Evolutionary conservation across 2,329 filamentous ascomycete genomes (phyloP), one percentile per base, ranked within the genome.

Genomic region (Cytospora leucostoma): DNA sequence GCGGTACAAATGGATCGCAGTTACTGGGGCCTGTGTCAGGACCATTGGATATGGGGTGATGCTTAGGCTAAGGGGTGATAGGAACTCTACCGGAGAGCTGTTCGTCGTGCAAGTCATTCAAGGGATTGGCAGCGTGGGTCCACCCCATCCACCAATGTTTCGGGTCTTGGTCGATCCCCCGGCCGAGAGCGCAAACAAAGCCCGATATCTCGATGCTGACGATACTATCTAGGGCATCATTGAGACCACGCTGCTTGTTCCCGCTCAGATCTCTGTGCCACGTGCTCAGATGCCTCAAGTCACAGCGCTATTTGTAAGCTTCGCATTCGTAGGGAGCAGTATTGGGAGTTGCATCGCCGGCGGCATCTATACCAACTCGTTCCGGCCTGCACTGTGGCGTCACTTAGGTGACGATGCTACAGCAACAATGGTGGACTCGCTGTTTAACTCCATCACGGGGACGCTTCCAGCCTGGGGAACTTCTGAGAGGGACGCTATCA

Each of bases 21-120:
- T 82, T 27, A 65, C 70, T 4, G 80, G 78, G 5, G 72, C 75
- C 1, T 61, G 73, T 2, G 67, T 83, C 37, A 78, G 80, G 12
- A 68, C 81, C 11, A 67, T 82, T 37, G 80, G 81, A 6, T 82
- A 83, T 63, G 80, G 79, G 4, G 68, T 82, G 35, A 83, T 83
- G 81, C 73, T 82, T 35, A 75, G 80, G 2, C 74, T 83, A 10
- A 76, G 80, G 4, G 79, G 53, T 71, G 77, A 58, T 75, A 67
- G 74, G 44, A 82, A 79, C 68, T 76, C 76, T 4, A 66, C 72
- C 0, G 77, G 73, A 8, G 81, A 83, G 69, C 72, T 83, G 1
- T 80, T 82, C 66, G 66, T 78, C 33, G 77, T 81, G 1, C 81
- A 83, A 67, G 69, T 78, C 34, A 72, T 83, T 11, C 81, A 83